Conservation (phyloP, 2,329 filamentous ascomycete genomes). For the Bisporella sp. region DNA sequence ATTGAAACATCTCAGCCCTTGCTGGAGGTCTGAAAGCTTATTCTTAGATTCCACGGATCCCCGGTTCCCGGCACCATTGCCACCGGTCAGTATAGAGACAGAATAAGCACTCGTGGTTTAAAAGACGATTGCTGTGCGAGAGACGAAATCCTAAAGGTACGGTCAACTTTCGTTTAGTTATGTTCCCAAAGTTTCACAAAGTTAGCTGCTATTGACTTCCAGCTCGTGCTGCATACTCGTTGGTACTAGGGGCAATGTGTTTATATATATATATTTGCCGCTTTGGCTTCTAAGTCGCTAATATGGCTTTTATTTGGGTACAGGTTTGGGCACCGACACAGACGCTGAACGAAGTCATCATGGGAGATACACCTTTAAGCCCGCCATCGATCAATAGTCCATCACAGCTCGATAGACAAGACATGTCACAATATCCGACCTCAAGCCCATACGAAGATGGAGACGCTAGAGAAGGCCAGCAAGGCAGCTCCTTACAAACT, state of each 20-base stretch:
- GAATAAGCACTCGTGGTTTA: no score
- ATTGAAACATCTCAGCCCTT: no score
- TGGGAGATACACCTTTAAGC: neutral
- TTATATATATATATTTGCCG: neutral
- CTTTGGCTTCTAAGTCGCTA: neutral
- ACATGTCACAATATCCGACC: neutral
- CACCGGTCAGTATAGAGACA: no score
- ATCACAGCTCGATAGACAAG: neutral
- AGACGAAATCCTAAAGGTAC: no score
- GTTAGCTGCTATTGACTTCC: neutral
- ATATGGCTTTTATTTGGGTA: slow-evolving; percentile 1
- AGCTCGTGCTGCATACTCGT: neutral
- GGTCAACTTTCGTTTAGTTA: neutral
- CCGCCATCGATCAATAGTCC: neutral
- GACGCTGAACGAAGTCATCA: neutral
- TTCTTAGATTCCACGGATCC: no score
- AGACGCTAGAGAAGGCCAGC: neutral
- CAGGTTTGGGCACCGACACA: slow-evolving; percentile 1
- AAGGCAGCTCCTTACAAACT: neutral
- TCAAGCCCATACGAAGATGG: neutral
- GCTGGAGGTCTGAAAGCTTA: no score
- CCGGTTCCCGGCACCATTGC: no score
- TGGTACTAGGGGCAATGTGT: neutral
- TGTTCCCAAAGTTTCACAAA: neutral
- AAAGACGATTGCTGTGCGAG: no score